phyloP scores from a whole-genome alignment of 2,329 filamentous ascomycete species.

The Rhynchosporium agropyri region DNA sequence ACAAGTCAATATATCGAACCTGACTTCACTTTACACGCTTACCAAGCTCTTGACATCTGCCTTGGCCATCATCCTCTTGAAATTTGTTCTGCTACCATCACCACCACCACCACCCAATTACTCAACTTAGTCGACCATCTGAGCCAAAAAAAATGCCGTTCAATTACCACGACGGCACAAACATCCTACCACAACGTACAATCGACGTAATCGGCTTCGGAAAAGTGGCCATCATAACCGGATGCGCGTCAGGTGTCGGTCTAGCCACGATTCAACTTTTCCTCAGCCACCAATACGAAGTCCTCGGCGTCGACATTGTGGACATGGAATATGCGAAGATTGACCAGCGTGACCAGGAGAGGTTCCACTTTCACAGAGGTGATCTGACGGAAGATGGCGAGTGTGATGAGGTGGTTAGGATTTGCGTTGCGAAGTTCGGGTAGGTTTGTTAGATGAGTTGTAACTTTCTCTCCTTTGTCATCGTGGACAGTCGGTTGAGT shows the following conservation, averaged over 20 bases:
- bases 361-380: conserved; percentile 43
- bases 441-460: conserved; percentile 15
- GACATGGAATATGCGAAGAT: conserved; percentile 42
- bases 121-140: not conserved
- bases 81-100: too few relatives aligned
- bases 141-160: not conserved
- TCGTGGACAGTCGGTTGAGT: not conserved
- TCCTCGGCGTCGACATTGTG: conserved; percentile 41
- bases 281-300: conserved; percentile 40
- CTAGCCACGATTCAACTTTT: conserved; percentile 43
- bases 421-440: conserved; percentile 41
- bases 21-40: not conserved
- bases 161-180: conserved; percentile 5
- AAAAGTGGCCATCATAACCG: conserved; percentile 33
- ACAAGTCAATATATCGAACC: not conserved
- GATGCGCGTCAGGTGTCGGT: conserved; percentile 42
- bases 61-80: too few relatives aligned
- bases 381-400: conserved; percentile 41
- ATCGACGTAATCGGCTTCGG: conserved; percentile 28
- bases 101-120: too few relatives aligned
- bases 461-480: not conserved
- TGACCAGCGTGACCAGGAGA: conserved; percentile 24
- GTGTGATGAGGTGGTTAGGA: conserved; percentile 42
- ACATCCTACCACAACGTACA: conserved; percentile 20
- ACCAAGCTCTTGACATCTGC: not conserved